Evolutionary conservation across 179 eudicot species (phyloP).

Genomic region (Camellia oleifera): DNA sequence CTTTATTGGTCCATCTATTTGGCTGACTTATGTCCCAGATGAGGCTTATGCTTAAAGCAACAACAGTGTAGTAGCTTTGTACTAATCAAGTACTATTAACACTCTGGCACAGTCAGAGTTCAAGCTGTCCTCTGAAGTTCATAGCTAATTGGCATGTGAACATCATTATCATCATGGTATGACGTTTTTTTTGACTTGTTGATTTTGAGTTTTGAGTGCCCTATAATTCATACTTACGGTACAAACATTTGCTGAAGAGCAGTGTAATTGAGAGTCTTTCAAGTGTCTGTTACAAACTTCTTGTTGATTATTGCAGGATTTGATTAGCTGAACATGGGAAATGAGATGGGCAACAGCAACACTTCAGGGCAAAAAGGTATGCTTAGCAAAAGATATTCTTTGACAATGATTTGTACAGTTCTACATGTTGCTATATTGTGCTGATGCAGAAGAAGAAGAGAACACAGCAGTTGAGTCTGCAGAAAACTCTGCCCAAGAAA

Average conservation of each 20-base stretch:
- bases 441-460: constrained; percentile 20
- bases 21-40: not conserved
- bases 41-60: constrained; percentile 22
- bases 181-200: not conserved
- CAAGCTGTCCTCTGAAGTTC: constrained; percentile 13
- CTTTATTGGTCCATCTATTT: not conserved
- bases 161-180: constrained; percentile 26
- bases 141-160: constrained; percentile 24
- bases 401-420: not conserved
- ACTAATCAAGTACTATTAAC: constrained; percentile 15
- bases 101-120: constrained; percentile 16
- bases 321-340: constrained; percentile 17
- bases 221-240: not conserved
- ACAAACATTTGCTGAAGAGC: too few relatives aligned
- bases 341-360: constrained; percentile 33
- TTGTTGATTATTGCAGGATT: constrained; percentile 10
- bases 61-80: not conserved
- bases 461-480: constrained; percentile 6
- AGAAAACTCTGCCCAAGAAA: constrained; percentile 1
- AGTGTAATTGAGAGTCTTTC: not conserved
- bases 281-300: not conserved
- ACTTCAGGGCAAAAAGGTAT: constrained; percentile 22
- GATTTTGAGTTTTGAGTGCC: not conserved
- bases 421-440: not conserved
- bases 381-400: not conserved